Evolutionary conservation across 169 alveolate species (phyloP).

Genomic region (Eimeria acervulina): DNA sequence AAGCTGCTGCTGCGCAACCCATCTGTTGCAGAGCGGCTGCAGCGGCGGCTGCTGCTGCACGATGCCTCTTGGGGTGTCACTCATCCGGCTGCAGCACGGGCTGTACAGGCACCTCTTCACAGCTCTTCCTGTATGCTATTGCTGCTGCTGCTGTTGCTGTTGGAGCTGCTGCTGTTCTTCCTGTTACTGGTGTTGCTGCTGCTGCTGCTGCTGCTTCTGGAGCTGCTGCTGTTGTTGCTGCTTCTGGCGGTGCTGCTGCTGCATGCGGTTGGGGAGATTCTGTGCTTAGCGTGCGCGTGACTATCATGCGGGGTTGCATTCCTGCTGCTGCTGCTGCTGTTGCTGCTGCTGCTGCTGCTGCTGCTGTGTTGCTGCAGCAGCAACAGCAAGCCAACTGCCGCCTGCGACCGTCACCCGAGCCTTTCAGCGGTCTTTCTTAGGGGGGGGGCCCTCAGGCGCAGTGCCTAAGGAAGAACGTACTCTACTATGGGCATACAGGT

Average conservation of each 20-base stretch:
- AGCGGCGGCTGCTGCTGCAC: constrained; percentile 30
- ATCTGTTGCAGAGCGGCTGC: constrained; percentile 35
- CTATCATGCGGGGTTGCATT: background rate
- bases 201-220: background rate
- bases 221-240: too few relatives aligned
- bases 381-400: constrained; percentile 5
- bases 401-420: constrained; percentile 39
- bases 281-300: background rate
- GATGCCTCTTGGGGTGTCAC: constrained; percentile 40
- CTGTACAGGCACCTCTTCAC: constrained; percentile 19
- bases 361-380: background rate
- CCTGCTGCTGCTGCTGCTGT: background rate
- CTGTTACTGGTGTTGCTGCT: background rate
- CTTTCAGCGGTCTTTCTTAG: background rate
- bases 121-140: background rate
- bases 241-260: background rate
- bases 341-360: background rate
- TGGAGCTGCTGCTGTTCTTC: background rate
- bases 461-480: background rate
- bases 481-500: background rate
- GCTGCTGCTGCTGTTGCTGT: constrained; percentile 43
- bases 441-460: background rate
- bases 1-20: constrained; percentile 42
- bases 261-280: background rate
- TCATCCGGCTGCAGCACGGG: constrained; percentile 50